Evolutionary conservation across 2,329 filamentous ascomycete genomes (phyloP).

Genomic region (Microdochium trichocladiopsis): DNA sequence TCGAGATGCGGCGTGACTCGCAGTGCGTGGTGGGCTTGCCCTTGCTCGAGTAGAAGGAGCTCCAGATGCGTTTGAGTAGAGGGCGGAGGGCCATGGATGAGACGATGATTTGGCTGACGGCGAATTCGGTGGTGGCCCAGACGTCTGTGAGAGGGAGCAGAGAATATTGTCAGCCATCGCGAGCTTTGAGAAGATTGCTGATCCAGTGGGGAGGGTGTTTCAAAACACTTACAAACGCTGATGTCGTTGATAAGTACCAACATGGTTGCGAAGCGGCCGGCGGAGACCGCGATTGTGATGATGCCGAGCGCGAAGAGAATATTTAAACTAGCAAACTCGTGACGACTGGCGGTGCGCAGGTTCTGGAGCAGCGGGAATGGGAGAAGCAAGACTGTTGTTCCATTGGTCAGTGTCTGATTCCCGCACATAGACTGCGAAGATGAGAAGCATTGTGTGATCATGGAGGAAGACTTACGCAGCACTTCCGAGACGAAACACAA

Average conservation of each 20-base stretch:
- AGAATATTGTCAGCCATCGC: no score
- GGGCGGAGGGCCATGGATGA: constrained; percentile 5
- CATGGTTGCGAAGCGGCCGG: constrained; percentile 6
- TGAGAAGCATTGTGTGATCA: not conserved
- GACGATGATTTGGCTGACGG: constrained; percentile 5
- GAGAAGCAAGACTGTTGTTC: constrained; percentile 4
- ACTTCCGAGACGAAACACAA: constrained; percentile 4
- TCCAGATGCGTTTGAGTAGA: not conserved
- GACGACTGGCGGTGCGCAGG: constrained; percentile 1
- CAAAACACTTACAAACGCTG: constrained; percentile 2
- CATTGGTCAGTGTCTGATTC: not conserved
- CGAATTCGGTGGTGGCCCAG: constrained; percentile 4
- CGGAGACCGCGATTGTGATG: constrained; percentile 5
- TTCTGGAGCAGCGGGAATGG: constrained; percentile 5
- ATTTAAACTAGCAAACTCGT: constrained; percentile 3
- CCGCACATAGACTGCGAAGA: no score
- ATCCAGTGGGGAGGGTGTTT: not conserved
- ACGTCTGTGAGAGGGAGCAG: not conserved
- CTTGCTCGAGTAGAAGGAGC: not conserved
- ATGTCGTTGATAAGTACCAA: constrained; percentile 4
- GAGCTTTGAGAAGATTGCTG: no score
- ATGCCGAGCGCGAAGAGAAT: constrained; percentile 5
- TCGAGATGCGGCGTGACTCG: not conserved
- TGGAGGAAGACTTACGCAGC: constrained; percentile 1
- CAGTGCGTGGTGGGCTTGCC: not conserved